Evolutionary conservation across 768 basidiomycete genomes (phyloP), one percentile per base, ranked within the genome.

Genomic region (Tubosaeta sp.): DNA sequence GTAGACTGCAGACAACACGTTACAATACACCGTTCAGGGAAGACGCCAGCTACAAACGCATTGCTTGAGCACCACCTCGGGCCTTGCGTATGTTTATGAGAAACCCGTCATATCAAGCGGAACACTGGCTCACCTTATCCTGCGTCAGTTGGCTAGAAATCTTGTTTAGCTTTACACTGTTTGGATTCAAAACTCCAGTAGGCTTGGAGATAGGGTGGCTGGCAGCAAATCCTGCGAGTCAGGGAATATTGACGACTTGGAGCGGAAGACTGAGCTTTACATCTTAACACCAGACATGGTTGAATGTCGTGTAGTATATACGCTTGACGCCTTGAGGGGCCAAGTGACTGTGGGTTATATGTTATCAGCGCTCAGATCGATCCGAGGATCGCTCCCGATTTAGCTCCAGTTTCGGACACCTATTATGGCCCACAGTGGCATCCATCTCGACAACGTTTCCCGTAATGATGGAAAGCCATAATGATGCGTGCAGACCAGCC

Each of bases 1-100:
- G 63, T 92, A 90, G 25, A 92, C 90, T 57, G 34, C 44, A 8
- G 26, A 26, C 3, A 43, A 34, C 39, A 10, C 31, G 13, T 59
- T 37, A 52, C 38, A 25, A 29, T 12, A 50, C 37, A 34, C 29
- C 32, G 27, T 10, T 12, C 25, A 9, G 34, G 43, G 48, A 48
- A n/a, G 38, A 29, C 19, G n/a, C 16, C 52, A 7, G 67, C 22
- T 26, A 27, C 85, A 68, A 61, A 91, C 89, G 74, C 91, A 92
- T 92, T 33, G 90, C 90, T 69, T 92, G 88, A 9, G 90, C 88
- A 34, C 82, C 85, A 56, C 89, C 90, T 47, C 77, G 82, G 52
- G 73, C 68, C 83, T 84, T 41, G 43, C 6, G 44, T 46, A 19
- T 13, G 34, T 27, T 41, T 48, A 43, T 55, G 12, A 57, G 50